phyloP scores from a whole-genome alignment of 176 grass and related monocot genomes.

The Oryza officinalis region DNA sequence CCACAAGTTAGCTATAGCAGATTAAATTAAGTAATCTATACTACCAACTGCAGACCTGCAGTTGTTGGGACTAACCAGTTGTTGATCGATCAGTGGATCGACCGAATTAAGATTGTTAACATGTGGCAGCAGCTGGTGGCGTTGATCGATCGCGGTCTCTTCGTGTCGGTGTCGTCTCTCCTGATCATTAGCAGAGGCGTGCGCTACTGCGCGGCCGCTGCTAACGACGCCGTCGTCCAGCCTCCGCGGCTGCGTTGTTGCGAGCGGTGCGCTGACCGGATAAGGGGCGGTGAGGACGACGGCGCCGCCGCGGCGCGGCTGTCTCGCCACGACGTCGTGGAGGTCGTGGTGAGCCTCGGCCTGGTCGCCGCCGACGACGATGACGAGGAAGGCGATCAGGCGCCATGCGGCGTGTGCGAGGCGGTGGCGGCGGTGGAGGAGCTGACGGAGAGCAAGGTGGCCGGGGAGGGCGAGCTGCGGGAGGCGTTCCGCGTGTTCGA shows the following conservation, averaged over 20 bases:
- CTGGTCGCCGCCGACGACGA: not conserved
- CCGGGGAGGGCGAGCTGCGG: constrained; percentile 56
- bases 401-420: constrained; percentile 17
- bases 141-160: not conserved
- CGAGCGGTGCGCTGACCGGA: constrained; percentile 13
- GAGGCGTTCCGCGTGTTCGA: constrained; percentile 88
- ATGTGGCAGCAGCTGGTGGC: constrained; percentile 1
- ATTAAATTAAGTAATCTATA: too few relatives aligned
- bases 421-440: constrained; percentile 35
- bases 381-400: not conserved
- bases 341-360: constrained; percentile 35
- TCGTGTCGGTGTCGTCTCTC: constrained; percentile 49
- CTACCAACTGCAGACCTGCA: too few relatives aligned
- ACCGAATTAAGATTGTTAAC: not conserved
- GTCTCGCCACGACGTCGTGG: constrained; percentile 26
- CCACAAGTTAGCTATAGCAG: too few relatives aligned
- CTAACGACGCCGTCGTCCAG: not conserved
- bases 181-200: constrained; percentile 31
- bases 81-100: not conserved
- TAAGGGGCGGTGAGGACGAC: not conserved
- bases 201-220: not conserved
- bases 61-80: too few relatives aligned
- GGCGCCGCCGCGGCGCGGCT: not conserved
- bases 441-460: constrained; percentile 56
- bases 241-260: not conserved